Conservation (phyloP, 371 early-diverging fungal species). For the Dentiscutata heterogama region DNA sequence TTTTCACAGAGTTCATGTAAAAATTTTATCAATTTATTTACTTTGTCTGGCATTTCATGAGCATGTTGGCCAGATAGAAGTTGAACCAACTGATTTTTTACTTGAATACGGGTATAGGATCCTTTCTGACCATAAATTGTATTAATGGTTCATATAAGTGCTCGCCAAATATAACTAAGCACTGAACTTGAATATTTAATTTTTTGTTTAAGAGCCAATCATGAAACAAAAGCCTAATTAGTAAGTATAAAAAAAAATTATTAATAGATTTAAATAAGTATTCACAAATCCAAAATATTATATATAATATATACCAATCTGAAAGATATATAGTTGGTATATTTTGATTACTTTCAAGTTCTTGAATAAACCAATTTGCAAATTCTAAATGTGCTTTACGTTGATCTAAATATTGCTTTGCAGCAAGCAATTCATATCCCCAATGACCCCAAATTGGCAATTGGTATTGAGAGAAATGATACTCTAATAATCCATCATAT, state of each 20-base stretch:
- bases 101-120: neutral
- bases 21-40: neutral
- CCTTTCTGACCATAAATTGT: neutral
- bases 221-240: neutral
- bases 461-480: conserved; percentile 14
- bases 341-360: neutral
- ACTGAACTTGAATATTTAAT: conserved; percentile 27
- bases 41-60: conserved; percentile 16
- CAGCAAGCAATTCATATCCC: neutral
- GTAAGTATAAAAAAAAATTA: no score
- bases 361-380: neutral
- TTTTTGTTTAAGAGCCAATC: neutral
- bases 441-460: neutral
- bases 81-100: neutral
- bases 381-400: neutral
- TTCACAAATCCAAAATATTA: no score
- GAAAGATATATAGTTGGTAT: neutral
- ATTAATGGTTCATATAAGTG: neutral
- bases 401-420: neutral
- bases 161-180: neutral
- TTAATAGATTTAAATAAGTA: no score
- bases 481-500: conserved; percentile 1
- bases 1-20: neutral
- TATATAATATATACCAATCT: neutral
- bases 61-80: neutral